Evolutionary conservation across 140 eudicot species (phyloP), one percentile per base, ranked within the genome.

Genomic region (Bidens hawaiensis): DNA sequence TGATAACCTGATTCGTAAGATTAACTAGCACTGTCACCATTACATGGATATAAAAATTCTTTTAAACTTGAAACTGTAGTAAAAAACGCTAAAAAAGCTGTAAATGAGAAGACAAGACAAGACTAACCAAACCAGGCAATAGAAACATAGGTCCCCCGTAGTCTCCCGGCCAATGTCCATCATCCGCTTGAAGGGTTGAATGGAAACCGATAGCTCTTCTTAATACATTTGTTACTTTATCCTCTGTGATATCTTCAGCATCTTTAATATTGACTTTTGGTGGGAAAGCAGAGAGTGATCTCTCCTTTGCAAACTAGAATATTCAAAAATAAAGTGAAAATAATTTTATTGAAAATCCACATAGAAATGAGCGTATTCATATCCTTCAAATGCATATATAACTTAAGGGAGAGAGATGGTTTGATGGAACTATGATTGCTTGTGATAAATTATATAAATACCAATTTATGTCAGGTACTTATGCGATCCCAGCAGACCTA

Each of bases 121-220:
- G 27, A 72, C 88, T 81, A 64, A 93, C 99, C 93, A 93, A 68
- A 57, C 97, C 97, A 46, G 95, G 94, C 77, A 88, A 28, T 25
- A 93, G 74, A 82, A 93, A 93, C 94, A 88, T 76, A 13, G 97
- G 99, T 13, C 99, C 99, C 31, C 97, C 88, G 60, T 85, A 88
- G 70, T 93, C 99, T 58, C 90, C 99, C 0, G 95, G 84, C 97
- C 97, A 93, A 59, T 93, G 97, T 49, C 99, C 99, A 82, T 94
- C 99, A 68, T 79, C 79, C 23, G 95, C 94, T 75, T 94, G 99
- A 23, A 94, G 70, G 68, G 86, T 88, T 36, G 99, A 94, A 71
- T 88, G 68, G 70, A 80, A 88, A 59, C 76, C 75, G 25, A 94
- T 58, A 40, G 95, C 99, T 74, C 99, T 88, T 74, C 78, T 81